A percentile compares a stretch with the other conserved stretches of the same genome.
Conservation (phyloP, 495 filamentous ascomycete species). For the Hypomontagnella submonticulosa region DNA sequence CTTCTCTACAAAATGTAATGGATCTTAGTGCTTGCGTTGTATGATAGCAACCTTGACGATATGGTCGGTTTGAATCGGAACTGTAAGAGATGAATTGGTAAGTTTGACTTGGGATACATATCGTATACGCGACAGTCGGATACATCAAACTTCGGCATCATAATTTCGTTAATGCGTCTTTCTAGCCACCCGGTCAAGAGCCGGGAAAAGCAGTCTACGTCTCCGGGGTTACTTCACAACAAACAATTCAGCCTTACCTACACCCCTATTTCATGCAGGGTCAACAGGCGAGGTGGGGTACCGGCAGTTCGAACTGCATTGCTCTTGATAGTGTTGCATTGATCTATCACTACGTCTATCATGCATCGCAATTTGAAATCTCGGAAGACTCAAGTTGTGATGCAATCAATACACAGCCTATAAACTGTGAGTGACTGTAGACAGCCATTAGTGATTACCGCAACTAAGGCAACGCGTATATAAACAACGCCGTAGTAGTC, state of each 20-base stretch:
- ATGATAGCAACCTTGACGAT: too few species aligned
- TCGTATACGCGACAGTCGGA: too few species aligned
- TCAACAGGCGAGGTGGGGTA: constrained; percentile 20
- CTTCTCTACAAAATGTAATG: not conserved
- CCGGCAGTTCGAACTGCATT: constrained; percentile 12
- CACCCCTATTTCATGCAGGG: not conserved
- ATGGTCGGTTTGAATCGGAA: too few species aligned
- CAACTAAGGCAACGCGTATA: not conserved
- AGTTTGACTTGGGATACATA: not conserved
- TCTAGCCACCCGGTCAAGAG: not conserved
- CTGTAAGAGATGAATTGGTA: not conserved
- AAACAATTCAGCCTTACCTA: not conserved
- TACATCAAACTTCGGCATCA: too few species aligned
- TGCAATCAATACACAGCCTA: too few species aligned
- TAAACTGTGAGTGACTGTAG: too few species aligned
- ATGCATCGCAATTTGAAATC: constrained; percentile 6
- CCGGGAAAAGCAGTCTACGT: not conserved
- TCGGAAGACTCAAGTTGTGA: too few species aligned
- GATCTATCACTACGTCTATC: constrained; percentile 6
- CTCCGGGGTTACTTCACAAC: not conserved
- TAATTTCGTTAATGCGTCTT: not conserved
- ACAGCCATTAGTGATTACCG: too few species aligned
- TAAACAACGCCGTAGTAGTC: constrained; percentile 1
- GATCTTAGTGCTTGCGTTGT: not conserved
- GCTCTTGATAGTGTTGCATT: not conserved